Base-by-base conservation (phyloP, 1,284 basidiomycete species). In the Porodaedalea pini region DNA sequence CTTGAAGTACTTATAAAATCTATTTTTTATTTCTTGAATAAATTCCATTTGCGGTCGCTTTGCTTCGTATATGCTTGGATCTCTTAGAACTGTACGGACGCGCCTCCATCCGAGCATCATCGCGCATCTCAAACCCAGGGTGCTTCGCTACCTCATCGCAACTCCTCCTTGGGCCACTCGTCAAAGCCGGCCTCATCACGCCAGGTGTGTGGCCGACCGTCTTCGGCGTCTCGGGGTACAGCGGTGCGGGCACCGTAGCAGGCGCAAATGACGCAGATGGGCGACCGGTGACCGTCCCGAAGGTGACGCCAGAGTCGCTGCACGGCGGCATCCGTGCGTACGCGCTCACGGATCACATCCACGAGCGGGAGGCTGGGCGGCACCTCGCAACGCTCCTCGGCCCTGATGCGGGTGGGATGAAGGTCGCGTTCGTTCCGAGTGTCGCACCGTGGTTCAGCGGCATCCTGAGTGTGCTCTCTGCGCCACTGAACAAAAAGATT, bases 391-490 rank as follows among this genome's bases (percentile, higher is more conserved):
- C 70, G 15, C 81, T 96, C 31, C 69, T 83, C 31, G 7, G 50
- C 62, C 8, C 67, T 64, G 11, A 61, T 61, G 37, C 32, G 39
- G 43, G 21, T 13, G 19, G 21, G 25, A 64, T 96, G 61, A 82
- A 86, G 61, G 70, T 98, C 31, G 90, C 88, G 8, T 99, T 99
- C 72, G 77, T 94, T 36, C 96, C 96, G 1, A 77, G 79, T 50
- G 93, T 98, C 13, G 88, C 87, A 0, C 89, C 94, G 4, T 99
- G 95, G 94, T 99, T 98, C 76, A 92, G 92, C 63, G 96, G 97
- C 4, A 99, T 99, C 72, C 70, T 98, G 62, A 90, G 90, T 43
- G 90, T 92, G 37, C 78, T 89, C 44, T 92, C 87, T 39, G 86
- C 94, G 60, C 94, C 94, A 2, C 77, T 98, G 32, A 82, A 75